Evolutionary conservation across 768 basidiomycete genomes (phyloP).

Genomic region (Imleria badia): DNA sequence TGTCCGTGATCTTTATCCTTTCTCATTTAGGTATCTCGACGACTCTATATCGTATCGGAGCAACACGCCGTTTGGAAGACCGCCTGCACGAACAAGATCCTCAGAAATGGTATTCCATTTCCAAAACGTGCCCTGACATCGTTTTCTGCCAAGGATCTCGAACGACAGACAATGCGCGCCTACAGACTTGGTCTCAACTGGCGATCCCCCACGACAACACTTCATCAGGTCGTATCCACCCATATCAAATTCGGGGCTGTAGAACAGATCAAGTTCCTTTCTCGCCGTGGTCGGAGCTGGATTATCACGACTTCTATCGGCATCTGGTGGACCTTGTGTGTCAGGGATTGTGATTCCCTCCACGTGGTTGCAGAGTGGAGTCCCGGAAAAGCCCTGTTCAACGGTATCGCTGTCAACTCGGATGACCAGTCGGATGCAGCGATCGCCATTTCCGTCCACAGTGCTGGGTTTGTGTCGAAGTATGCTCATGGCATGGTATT

Average conservation of each 20-base stretch:
- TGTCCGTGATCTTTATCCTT: not conserved
- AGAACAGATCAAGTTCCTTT: constrained; percentile 54
- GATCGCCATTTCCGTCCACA: constrained; percentile 50
- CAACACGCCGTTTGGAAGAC: constrained; percentile 59
- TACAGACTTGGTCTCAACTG: constrained; percentile 51
- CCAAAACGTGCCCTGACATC: constrained; percentile 35
- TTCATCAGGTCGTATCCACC: constrained; percentile 20
- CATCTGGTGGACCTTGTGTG: constrained; percentile 57
- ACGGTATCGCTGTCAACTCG: constrained; percentile 50
- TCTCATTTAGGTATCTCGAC: constrained; percentile 46
- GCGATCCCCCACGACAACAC: constrained; percentile 29
- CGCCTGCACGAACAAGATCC: constrained; percentile 44
- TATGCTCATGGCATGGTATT: not conserved
- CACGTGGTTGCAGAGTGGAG: constrained; percentile 48
- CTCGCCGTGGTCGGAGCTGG: constrained; percentile 42
- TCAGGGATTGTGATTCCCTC: constrained; percentile 47
- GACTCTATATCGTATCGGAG: constrained; percentile 43
- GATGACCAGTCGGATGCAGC: constrained; percentile 44
- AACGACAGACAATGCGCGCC: constrained; percentile 43
- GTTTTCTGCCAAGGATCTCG: constrained; percentile 44
- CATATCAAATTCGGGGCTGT: constrained; percentile 42
- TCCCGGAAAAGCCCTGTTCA: constrained; percentile 51
- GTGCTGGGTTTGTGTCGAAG: constrained; percentile 43
- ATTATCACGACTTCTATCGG: constrained; percentile 55
- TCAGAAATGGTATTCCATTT: constrained; percentile 51